Conservation (phyloP, 306 rosid species). For the Lablab purpureus region DNA sequence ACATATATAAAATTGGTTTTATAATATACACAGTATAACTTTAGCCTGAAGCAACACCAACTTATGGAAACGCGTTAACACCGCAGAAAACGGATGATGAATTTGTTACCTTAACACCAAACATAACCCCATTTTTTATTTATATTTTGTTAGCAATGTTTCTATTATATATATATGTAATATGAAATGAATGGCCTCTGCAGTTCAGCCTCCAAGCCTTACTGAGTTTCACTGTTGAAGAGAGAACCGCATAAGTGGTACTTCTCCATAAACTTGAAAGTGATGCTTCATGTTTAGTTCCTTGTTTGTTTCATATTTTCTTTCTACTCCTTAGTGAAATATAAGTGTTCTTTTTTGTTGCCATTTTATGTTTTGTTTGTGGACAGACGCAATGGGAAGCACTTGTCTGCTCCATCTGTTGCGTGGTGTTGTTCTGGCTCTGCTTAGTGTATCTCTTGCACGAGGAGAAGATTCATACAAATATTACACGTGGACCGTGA, state of each 20-base stretch:
- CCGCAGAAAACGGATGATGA: slow-evolving; percentile 54
- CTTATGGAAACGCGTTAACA: slow-evolving; percentile 46
- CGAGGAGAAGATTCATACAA: slow-evolving; percentile 86
- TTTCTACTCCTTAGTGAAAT: background rate
- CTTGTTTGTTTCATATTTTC: slow-evolving; percentile 6
- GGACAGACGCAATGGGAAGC: slow-evolving; percentile 71
- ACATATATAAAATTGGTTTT: slow-evolving; percentile 7
- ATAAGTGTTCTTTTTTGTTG: background rate
- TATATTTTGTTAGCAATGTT: background rate
- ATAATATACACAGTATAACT: slow-evolving; percentile 13
- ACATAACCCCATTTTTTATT: slow-evolving; percentile 26
- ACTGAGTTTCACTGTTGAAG: slow-evolving; percentile 35
- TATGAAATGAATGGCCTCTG: slow-evolving; percentile 12
- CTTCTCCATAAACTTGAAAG: background rate
- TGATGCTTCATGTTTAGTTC: slow-evolving; percentile 38
- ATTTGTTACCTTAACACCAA: slow-evolving; percentile 41
- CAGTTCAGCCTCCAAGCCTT: slow-evolving; percentile 36
- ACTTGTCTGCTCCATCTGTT: slow-evolving; percentile 50
- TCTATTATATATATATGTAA: background rate
- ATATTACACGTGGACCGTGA: slow-evolving; percentile 87
- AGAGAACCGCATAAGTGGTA: slow-evolving; percentile 40
- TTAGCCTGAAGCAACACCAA: slow-evolving; percentile 43
- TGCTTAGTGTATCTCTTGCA: slow-evolving; percentile 55
- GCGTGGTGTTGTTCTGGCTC: slow-evolving; percentile 52
- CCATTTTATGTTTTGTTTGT: slow-evolving; percentile 41